Conservation (phyloP, 108 stramenopile genomes). For the Fistulifera pelliculosa region DNA sequence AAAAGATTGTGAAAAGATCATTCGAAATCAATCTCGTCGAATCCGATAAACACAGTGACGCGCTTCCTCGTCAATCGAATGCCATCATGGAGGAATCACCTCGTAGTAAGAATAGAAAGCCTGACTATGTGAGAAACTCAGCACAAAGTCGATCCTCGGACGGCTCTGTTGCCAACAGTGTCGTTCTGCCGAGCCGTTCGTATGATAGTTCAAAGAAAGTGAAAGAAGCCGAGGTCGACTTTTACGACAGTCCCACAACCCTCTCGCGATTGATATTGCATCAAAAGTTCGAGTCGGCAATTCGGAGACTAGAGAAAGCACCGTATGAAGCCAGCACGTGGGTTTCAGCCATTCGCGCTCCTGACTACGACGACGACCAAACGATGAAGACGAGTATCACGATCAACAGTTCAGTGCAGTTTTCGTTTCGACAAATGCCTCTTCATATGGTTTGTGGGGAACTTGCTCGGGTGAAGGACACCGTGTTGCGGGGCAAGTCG, state of each 20-base stretch:
- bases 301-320: not conserved
- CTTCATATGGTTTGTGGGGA: not conserved
- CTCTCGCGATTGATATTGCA: slow-evolving; percentile 4
- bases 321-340: slow-evolving; percentile 4
- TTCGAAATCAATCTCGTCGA: no score
- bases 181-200: no score
- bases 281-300: slow-evolving; percentile 4
- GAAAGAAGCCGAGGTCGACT: slow-evolving; percentile 6
- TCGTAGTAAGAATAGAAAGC: no score
- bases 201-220: no score
- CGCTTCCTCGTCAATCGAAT: no score
- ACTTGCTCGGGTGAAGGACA: not conserved
- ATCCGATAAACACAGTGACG: no score
- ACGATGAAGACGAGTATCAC: no score
- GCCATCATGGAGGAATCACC: no score
- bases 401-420: not conserved
- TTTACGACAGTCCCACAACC: slow-evolving; percentile 7
- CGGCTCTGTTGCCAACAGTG: no score
- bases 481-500: not conserved
- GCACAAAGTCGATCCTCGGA: no score
- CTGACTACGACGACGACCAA: not conserved
- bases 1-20: no score
- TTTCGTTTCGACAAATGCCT: not conserved
- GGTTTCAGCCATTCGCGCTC: slow-evolving; percentile 4
- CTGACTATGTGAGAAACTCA: no score